Evolutionary conservation across 164 flowering plant species (phyloP), one percentile per base, ranked within the genome.

Genomic region (Litsea cubeba): DNA sequence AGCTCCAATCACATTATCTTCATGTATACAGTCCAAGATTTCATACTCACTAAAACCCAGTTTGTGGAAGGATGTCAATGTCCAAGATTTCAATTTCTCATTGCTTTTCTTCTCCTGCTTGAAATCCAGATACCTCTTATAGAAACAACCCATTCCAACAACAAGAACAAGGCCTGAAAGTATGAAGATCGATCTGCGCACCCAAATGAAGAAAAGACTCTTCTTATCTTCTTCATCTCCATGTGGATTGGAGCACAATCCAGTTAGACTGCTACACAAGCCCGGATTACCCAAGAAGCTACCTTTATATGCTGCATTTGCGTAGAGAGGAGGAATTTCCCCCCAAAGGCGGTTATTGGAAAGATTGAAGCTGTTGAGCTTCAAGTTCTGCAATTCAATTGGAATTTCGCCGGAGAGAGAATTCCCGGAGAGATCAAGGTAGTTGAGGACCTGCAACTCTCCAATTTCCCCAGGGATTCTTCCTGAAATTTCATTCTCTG

Each of bases 251-350:
- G 69, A 49, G 76, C 93, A 91, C 46, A 86, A 77, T 30, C 83
- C 91, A 0, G n/a, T 76, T 23, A 82, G 6, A 32, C 83, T 83
- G 12, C 82, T 80, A 58, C 92, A 89, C 75, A 90, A 78, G 10
- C 91, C 92, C 0, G 89, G 88, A 72, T 90, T 90, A 0, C 88
- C 89, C 72, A 88, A n/a, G 74, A 90, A 87, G 82, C 91, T 88
- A 10, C 50, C 69, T 11, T 66, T 79, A 51, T 84, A 89, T 5
- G 71, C 74, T 54, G 78, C 68, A 60, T 77, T 84, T 2, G 86
- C 83, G 77, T 71, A 90, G 7, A 86, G 40, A 8, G 93, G 76
- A 0, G 98, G 97, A 73, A 95, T 82, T 2, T 74, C 54, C 18
- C 97, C 98, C 1, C 90, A 83, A 2, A 95, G 73, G 40, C 12